phyloP scores from a whole-genome alignment of 768 basidiomycete genomes.

The Cytidiella melzeri region DNA sequence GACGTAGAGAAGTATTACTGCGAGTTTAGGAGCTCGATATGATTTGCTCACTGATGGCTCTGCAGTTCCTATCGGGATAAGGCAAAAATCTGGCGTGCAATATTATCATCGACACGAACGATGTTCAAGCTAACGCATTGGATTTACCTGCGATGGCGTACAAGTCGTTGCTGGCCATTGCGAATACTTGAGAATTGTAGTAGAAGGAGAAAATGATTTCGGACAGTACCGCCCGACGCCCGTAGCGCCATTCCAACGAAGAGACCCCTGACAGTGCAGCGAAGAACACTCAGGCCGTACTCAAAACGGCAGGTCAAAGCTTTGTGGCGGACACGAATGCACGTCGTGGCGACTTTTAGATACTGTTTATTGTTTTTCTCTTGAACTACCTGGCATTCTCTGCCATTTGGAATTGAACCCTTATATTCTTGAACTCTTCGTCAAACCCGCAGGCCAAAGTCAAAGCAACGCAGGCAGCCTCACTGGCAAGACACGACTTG shows the following conservation, averaged over 20 bases:
- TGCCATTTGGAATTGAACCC: too few relatives aligned
- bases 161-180: constrained; percentile 13
- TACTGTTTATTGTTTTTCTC: too few relatives aligned
- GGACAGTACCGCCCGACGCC: constrained; percentile 49
- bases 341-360: too few relatives aligned
- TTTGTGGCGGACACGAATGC: too few relatives aligned
- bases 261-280: constrained; percentile 16
- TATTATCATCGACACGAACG: background rate
- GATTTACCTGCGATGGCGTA: constrained; percentile 49
- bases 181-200: too few relatives aligned
- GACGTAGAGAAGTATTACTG: constrained; percentile 13
- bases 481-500: too few relatives aligned
- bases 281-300: constrained; percentile 14
- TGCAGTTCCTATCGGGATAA: constrained; percentile 78
- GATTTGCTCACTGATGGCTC: constrained; percentile 53
- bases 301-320: too few relatives aligned
- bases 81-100: constrained; percentile 69
- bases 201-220: too few relatives aligned
- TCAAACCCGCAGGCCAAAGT: too few relatives aligned
- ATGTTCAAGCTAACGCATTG: constrained; percentile 1
- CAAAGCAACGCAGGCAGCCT: too few relatives aligned
- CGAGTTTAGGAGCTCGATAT: background rate
- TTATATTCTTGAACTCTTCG: too few relatives aligned
- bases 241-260: constrained; percentile 49
- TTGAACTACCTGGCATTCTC: too few relatives aligned